phyloP scores from a whole-genome alignment of 257 asterid species.

The Gardenia jasminoides region DNA sequence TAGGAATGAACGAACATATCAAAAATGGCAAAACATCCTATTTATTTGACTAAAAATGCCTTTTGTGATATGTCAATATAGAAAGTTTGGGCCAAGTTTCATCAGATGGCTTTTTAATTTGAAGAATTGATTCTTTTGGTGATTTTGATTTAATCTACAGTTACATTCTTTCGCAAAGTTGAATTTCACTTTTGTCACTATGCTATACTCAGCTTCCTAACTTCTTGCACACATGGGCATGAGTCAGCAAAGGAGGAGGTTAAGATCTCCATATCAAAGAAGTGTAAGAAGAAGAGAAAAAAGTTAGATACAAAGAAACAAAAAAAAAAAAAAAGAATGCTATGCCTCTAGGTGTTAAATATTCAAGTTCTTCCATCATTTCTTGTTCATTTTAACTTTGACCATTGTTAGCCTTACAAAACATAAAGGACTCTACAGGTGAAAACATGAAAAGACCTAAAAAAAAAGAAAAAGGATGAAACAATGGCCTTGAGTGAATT shows the following conservation, averaged over 20 bases:
- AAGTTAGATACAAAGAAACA: slow-evolving; percentile 30
- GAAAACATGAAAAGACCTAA: slow-evolving; percentile 32
- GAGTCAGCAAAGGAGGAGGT: slow-evolving; percentile 36
- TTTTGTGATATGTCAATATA: too few relatives aligned
- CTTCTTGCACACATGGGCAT: slow-evolving; percentile 37
- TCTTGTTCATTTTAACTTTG: neutral
- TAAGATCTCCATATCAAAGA: slow-evolving; percentile 28
- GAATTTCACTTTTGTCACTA: neutral
- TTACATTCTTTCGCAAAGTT: neutral
- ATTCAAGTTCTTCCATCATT: slow-evolving; percentile 2
- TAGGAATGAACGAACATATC: too few relatives aligned
- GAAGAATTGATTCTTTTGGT: slow-evolving; percentile 68
- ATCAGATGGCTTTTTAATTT: too few relatives aligned
- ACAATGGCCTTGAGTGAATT: slow-evolving; percentile 23
- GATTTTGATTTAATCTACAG: slow-evolving; percentile 55
- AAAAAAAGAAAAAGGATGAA: slow-evolving; percentile 71
- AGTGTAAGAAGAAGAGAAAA: slow-evolving; percentile 45
- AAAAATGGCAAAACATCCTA: too few relatives aligned
- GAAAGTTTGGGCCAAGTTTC: too few relatives aligned
- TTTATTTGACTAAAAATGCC: too few relatives aligned
- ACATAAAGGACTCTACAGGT: too few relatives aligned
- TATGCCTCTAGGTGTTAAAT: slow-evolving; percentile 3
- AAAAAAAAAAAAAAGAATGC: slow-evolving; percentile 51
- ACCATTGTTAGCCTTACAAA: slow-evolving; percentile 5
- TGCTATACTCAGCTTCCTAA: neutral